These are phyloP conservation scores for Themeda triandra DNA, from an alignment of 176 grass and related monocot species.

Conservation along the genomic window DNA sequence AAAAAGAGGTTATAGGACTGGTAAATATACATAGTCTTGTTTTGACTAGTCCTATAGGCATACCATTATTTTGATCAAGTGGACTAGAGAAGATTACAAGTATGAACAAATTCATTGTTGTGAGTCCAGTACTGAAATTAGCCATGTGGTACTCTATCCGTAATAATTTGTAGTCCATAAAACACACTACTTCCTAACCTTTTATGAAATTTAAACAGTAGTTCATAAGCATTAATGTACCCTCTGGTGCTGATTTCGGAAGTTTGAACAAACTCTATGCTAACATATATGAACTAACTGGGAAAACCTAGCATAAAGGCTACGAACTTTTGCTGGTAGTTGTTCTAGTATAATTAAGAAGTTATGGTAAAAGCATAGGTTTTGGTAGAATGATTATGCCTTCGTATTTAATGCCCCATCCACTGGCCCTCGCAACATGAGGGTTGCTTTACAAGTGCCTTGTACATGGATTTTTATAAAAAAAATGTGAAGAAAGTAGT, in stretches of 20 bases:
- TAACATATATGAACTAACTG: not conserved
- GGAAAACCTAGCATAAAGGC: not conserved
- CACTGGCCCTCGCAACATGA: not conserved
- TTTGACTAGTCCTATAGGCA: not conserved
- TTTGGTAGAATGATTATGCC: constrained; percentile 14
- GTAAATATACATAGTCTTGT: no score
- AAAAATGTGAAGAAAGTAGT: not conserved
- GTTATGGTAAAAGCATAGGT: not conserved
- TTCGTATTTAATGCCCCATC: not conserved
- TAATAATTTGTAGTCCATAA: not conserved
- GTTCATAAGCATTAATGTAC: not conserved
- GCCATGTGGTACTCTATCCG: not conserved
- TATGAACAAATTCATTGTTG: not conserved
- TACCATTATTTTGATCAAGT: not conserved
- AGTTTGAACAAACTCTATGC: not conserved
- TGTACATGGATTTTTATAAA: not conserved
- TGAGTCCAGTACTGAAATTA: not conserved
- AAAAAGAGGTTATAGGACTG: no score
- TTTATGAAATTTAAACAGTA: not conserved
- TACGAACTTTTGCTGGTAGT: not conserved
- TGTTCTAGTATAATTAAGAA: not conserved
- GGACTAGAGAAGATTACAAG: not conserved
- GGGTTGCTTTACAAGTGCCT: not conserved
- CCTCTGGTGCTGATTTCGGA: not conserved
- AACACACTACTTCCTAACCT: not conserved